A percentile compares a stretch with the other conserved stretches of the same genome.
Evolutionary conservation across 129 eudicot species (phyloP).

Genomic region (Flaveria robusta): DNA sequence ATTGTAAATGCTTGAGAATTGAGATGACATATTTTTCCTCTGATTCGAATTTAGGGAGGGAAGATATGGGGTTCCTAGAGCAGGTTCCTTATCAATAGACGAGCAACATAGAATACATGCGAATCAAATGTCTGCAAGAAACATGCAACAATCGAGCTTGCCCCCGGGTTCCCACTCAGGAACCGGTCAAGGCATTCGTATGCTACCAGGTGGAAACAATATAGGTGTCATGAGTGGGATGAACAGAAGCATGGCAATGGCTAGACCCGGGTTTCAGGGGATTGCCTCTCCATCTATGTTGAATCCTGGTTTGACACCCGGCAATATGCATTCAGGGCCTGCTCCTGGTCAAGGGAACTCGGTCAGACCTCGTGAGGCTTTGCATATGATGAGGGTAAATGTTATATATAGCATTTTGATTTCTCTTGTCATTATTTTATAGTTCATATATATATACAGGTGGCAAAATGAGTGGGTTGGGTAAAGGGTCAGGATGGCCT

Average conservation of each 20-base stretch:
- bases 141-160: conserved; percentile 49
- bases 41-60: conserved; percentile 54
- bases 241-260: conserved; percentile 58
- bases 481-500: neutral
- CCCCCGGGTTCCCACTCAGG: conserved; percentile 65
- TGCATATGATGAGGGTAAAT: conserved; percentile 65
- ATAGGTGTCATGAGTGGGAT: conserved; percentile 49
- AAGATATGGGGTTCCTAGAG: conserved; percentile 70
- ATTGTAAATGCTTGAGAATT: neutral
- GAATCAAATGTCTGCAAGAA: conserved; percentile 71
- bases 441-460: neutral
- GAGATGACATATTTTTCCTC: neutral
- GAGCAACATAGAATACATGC: conserved; percentile 76
- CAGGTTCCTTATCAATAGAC: conserved; percentile 60
- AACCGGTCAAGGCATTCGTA: conserved; percentile 61
- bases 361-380: conserved; percentile 63
- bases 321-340: conserved; percentile 52
- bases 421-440: neutral
- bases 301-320: conserved; percentile 48
- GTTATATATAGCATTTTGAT: conserved; percentile 5
- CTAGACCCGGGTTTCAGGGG: conserved; percentile 76
- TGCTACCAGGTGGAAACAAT: conserved; percentile 61
- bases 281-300: conserved; percentile 53
- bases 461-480: neutral
- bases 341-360: conserved; percentile 68